Base-by-base conservation (phyloP, 345 rosid species). In the Camelina neglecta region DNA sequence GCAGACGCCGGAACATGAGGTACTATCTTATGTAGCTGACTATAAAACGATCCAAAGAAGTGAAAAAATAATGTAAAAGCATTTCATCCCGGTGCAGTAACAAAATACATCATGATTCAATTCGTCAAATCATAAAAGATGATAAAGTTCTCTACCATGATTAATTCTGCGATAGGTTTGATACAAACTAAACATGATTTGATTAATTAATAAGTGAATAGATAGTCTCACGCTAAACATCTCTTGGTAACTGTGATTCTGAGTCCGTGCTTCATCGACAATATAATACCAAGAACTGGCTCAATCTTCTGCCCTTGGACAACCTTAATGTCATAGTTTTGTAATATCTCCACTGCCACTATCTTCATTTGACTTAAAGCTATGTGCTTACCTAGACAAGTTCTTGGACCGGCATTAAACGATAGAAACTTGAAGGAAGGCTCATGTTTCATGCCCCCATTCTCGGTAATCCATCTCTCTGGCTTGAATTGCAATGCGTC, bases 271-370 rank as follows among this genome's bases (percentile, higher is more conserved):
- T 50, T 50, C 55, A 50, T 50, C 11, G 55, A 50, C 55, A 50
- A 3, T 50, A 50, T 50, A 8, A 50, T 8, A 50, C 55, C 55
- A 18, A 50, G 55, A 50, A 4, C 55, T 50, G 24, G 55, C 24
- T 18, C 55, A 20, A 18, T 50, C 55, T 18, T 50, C 55, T 50
- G 55, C 11, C 55, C 24, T 50, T 50, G 2, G 24, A 50, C 1
- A 18, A 50, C 55, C 55, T 16, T 50, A 18, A 50, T 18, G 23
- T 50, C 55, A 8, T 50, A 50, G 24, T 50, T 50, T 18, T 20
- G 55, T 50, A 50, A 18, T 20, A 50, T 50, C 55, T 50, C 55
- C 55, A 50, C 24, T 50, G 55, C 55, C 55, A 50, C 55, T 50
- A 50, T 50, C 55, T 50, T 50, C 55, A 50, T 50, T 18, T 50